A percentile compares a stretch with the other conserved stretches of the same genome.
Evolutionary conservation across 2,329 filamentous ascomycete species (phyloP).

Genomic region (Aspergillus pseudoglaucus): DNA sequence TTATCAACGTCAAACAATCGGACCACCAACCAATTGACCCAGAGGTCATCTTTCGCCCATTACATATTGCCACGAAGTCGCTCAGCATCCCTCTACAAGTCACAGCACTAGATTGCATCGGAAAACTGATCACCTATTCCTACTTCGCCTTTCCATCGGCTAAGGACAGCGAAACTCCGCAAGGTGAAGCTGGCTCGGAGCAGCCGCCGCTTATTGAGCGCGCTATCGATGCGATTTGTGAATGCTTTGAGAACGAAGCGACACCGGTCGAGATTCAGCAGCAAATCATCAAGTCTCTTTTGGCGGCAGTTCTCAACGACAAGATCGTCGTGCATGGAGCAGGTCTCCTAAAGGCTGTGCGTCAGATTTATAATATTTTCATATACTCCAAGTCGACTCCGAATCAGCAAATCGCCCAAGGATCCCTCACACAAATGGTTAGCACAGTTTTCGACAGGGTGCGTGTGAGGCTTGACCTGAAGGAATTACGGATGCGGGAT

Average conservation of each 20-base stretch:
- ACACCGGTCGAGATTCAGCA: constrained; percentile 89
- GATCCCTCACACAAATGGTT: constrained; percentile 96
- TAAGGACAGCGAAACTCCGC: constrained; percentile 16
- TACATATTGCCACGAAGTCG: constrained; percentile 83
- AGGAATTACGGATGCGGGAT: constrained; percentile 62
- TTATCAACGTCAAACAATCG: constrained; percentile 78
- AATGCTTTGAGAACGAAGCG: constrained; percentile 95
- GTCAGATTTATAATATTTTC: constrained; percentile 98
- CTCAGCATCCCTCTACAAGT: constrained; percentile 80
- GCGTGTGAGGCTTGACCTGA: constrained; percentile 76
- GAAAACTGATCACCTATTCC: constrained; percentile 97
- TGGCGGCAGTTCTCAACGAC: constrained; percentile 94
- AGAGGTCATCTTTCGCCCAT: constrained; percentile 81
- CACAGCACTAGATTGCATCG: constrained; percentile 91
- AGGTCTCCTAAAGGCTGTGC: constrained; percentile 89
- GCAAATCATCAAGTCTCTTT: constrained; percentile 93
- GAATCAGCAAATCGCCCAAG: constrained; percentile 96
- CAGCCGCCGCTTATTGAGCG: constrained; percentile 81
- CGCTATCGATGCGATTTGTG: constrained; percentile 98
- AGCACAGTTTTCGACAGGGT: constrained; percentile 96
- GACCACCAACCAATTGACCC: constrained; percentile 79
- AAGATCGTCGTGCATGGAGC: constrained; percentile 98
- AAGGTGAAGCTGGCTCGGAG: constrained; percentile 20
- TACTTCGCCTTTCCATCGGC: constrained; percentile 76
- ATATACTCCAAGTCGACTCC: constrained; percentile 86